These are phyloP conservation scores for Begonia loranthoides DNA, from an alignment of 306 rosid genomes.

Conservation along the genomic window DNA sequence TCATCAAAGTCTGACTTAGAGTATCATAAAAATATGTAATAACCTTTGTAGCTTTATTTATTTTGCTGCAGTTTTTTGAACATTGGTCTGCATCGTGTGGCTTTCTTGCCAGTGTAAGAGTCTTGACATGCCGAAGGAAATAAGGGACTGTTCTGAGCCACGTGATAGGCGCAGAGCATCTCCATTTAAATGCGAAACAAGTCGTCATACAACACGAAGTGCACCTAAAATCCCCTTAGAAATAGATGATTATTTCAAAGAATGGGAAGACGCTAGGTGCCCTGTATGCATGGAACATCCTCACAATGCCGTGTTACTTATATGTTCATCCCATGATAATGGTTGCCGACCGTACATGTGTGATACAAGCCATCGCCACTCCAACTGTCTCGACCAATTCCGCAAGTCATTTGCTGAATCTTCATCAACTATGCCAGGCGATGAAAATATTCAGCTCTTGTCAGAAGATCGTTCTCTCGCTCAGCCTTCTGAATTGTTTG, in stretches of 20 bases:
- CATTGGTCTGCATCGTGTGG: conserved; percentile 1
- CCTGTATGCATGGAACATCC: conserved; percentile 99
- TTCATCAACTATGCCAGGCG: no score
- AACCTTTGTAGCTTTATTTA: conserved; percentile 6
- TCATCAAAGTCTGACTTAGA: no score
- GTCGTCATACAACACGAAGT: conserved; percentile 26
- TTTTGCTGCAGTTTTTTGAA: conserved; percentile 4
- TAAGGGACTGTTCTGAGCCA: conserved; percentile 76
- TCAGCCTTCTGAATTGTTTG: no score
- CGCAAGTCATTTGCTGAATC: conserved; percentile 61
- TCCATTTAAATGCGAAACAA: conserved; percentile 73
- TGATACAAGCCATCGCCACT: conserved; percentile 94
- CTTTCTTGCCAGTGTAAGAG: conserved; percentile 1
- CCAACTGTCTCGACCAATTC: conserved; percentile 93
- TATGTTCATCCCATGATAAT: conserved; percentile 79
- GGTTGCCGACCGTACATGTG: conserved; percentile 99
- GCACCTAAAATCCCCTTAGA: conserved; percentile 34
- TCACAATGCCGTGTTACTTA: conserved; percentile 87
- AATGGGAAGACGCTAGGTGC: conserved; percentile 98
- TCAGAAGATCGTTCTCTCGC: no score
- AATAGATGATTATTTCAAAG: conserved; percentile 44
- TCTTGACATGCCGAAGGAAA: conserved; percentile 74
- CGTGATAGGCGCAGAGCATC: conserved; percentile 60
- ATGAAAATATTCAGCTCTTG: no score
- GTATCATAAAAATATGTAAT: no score